Evolutionary conservation across 1,139 yeast species (phyloP), one percentile per base, ranked within the genome.

Genomic region (Yamadazyma jaroonii): DNA sequence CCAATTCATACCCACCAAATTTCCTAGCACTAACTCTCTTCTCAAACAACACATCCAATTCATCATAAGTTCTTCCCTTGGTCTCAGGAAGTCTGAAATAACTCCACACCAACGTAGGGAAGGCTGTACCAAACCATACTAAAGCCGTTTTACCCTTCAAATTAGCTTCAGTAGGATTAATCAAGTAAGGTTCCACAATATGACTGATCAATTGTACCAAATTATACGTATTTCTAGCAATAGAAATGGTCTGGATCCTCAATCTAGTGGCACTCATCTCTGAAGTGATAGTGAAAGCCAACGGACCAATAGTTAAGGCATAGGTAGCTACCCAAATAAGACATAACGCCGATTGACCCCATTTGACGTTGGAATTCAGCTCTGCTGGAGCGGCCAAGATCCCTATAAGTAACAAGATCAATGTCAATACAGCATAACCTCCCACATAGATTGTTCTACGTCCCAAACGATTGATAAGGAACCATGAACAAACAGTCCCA

Each of bases 321-420:
- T 50, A 54, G 2, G 50, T 41, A 6, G 47, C 50, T 3, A 50
- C 56, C 59, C 57, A 54, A 9, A 46, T 15, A 42, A 49, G 38
- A 6, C 49, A 47, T 11, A 51, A 27, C 6, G 38, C 49, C 12
- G 50, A 50, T 38, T 54, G 59, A 3, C 38, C 49, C 57, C 57
- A 54, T 31, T 46, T 45, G 6, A 48, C 38, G 7, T 38, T 34
- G 4, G 39, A 25, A 13, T 43, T 42, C 9, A 37, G 15, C 14
- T 41, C 49, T 9, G 49, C 46, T 7, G 48, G 46, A 11, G 36
- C 29, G 39, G 71, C 71, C 41, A 67, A 57, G 10, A 66, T 60
- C 27, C 69, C 70, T 33, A 36, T 50, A 72, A 65, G 58, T n/a
- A 67, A 74, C 70, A 77, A 72, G 23, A 56, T 50, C 3, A 57